phyloP scores from a whole-genome alignment of 257 asterid genomes.

The Echites panduratus region DNA sequence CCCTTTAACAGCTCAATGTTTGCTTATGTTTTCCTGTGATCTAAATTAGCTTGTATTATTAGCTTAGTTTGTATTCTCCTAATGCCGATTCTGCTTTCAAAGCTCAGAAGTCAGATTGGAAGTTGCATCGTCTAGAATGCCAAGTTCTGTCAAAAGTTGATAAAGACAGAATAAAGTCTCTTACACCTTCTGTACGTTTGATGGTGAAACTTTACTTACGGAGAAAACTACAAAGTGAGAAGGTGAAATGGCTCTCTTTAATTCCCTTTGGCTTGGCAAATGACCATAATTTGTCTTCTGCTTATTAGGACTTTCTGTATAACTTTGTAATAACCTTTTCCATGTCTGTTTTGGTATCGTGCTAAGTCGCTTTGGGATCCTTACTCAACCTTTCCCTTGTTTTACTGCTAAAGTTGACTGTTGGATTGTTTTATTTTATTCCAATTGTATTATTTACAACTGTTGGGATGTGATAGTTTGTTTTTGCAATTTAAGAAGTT shows the following conservation, averaged over 20 bases:
- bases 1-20: neutral
- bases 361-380: neutral
- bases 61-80: neutral
- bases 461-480: neutral
- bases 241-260: conserved; percentile 36
- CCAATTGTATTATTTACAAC: neutral
- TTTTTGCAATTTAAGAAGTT: neutral
- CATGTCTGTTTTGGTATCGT: neutral
- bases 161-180: conserved; percentile 49
- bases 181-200: conserved; percentile 70
- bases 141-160: conserved; percentile 46
- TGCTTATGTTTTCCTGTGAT: neutral
- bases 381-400: neutral
- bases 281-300: neutral
- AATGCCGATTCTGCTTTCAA: neutral
- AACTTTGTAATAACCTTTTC: neutral
- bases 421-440: neutral
- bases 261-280: neutral
- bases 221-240: conserved; percentile 56
- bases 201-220: conserved; percentile 70
- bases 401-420: neutral
- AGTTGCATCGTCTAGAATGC: conserved; percentile 71
- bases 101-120: conserved; percentile 84
- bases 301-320: neutral
- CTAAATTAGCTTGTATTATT: neutral